Percentiles rank a stretch among this genome's conserved stretches.
These are phyloP conservation scores for Aspergillaceae sp. DNA, from an alignment of 2,329 filamentous ascomycete species.

Conservation along the genomic window DNA sequence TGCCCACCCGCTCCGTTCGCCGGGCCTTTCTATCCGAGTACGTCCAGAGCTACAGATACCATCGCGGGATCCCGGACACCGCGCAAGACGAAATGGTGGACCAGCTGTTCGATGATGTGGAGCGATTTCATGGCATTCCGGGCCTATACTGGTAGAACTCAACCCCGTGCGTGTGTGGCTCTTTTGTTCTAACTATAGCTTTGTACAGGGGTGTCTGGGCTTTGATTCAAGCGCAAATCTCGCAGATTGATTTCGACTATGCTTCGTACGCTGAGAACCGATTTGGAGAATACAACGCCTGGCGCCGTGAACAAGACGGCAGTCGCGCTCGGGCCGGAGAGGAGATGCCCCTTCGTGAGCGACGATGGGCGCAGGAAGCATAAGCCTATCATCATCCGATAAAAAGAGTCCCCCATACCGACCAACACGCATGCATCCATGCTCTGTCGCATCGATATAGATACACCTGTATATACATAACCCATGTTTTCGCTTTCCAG, in stretches of 20 bases:
- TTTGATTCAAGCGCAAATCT: conserved; percentile 87
- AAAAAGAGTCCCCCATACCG: neutral
- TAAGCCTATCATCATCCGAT: conserved; percentile 7
- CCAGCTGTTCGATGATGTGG: conserved; percentile 69
- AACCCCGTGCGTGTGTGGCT: neutral
- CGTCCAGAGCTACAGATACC: conserved; percentile 61
- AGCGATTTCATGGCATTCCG: conserved; percentile 77
- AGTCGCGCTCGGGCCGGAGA: conserved; percentile 46
- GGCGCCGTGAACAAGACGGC: conserved; percentile 67
- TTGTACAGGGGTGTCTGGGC: conserved; percentile 87
- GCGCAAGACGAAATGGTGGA: conserved; percentile 55
- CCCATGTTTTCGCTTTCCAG: neutral
- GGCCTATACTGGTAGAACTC: conserved; percentile 60
- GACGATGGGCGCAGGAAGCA: conserved; percentile 62
- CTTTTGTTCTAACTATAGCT: conserved; percentile 1
- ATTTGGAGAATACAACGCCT: conserved; percentile 86
- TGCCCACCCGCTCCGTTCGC: conserved; percentile 70
- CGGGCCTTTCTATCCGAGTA: conserved; percentile 78
- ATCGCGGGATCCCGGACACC: conserved; percentile 28
- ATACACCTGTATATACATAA: neutral
- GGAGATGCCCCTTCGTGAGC: conserved; percentile 65
- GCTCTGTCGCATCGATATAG: neutral
- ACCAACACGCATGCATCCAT: neutral
- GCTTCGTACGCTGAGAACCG: conserved; percentile 79
- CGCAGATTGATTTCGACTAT: conserved; percentile 95